These are phyloP conservation scores for Cladosporium sp. DNA, from an alignment of 2,329 filamentous ascomycete genomes.

Conservation along the genomic window DNA sequence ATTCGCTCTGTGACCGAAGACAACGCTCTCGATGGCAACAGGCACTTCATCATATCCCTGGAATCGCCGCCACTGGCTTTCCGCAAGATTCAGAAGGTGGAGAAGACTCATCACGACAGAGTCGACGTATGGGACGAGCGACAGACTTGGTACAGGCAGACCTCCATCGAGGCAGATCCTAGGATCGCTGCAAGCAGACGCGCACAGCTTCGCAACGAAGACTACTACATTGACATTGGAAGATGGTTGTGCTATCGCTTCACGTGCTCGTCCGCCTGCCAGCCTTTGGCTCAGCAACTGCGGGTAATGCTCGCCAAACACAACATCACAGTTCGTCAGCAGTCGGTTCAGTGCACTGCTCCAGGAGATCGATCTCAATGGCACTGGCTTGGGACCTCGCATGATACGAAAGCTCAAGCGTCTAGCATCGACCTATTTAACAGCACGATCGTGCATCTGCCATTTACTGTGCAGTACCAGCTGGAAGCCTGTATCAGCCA, in stretches of 20 bases:
- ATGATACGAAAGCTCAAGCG: not conserved
- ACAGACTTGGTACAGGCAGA: constrained; percentile 65
- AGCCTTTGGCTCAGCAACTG: constrained; percentile 33
- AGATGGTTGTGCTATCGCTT: constrained; percentile 63
- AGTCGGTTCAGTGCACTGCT: not conserved
- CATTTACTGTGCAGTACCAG: constrained; percentile 80
- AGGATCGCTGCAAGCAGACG: constrained; percentile 9
- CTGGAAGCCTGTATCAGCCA: constrained; percentile 91
- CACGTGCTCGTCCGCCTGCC: constrained; percentile 41
- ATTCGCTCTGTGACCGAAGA: constrained; percentile 24
- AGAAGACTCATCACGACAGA: constrained; percentile 45
- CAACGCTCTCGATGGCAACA: constrained; percentile 28
- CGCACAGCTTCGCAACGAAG: constrained; percentile 50
- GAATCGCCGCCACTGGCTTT: constrained; percentile 38
- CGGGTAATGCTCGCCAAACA: constrained; percentile 66
- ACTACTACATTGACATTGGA: constrained; percentile 62
- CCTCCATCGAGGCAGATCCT: constrained; percentile 57
- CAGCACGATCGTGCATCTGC: constrained; percentile 31
- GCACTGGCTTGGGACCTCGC: constrained; percentile 16
- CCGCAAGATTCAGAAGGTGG: constrained; percentile 29
- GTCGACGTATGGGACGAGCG: constrained; percentile 56
- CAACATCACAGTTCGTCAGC: constrained; percentile 60
- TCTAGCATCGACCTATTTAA: constrained; percentile 10
- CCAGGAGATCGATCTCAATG: not conserved
- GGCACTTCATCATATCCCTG: constrained; percentile 41